Percentiles rank a stretch among this genome's conserved stretches.
Evolutionary conservation across 2,329 filamentous ascomycete species (phyloP).

Genomic region (Pestalotiopsis sp.): DNA sequence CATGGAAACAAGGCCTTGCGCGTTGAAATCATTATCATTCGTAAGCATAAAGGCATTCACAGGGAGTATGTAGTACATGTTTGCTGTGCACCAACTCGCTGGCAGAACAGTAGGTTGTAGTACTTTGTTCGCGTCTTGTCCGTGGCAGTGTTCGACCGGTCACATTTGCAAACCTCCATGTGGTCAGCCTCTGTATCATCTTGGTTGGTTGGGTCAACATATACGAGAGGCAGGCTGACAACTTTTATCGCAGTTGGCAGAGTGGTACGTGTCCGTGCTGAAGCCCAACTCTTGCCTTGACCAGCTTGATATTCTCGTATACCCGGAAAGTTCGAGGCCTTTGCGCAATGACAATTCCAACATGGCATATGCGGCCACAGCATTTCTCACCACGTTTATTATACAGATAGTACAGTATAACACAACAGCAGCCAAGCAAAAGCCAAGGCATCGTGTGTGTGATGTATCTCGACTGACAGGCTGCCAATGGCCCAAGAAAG

Average conservation of each 20-base stretch:
- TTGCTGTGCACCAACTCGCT: not conserved
- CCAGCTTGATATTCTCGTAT: not conserved
- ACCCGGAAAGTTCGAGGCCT: not conserved
- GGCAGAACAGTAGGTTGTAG: not conserved
- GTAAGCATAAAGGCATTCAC: not conserved
- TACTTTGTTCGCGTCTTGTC: not conserved
- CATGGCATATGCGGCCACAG: not conserved
- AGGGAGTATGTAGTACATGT: not conserved
- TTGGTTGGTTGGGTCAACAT: not conserved
- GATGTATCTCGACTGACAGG: not conserved
- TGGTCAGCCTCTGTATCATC: not conserved
- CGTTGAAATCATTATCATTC: not conserved
- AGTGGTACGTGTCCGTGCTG: not conserved
- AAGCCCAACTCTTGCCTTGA: not conserved
- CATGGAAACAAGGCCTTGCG: not conserved
- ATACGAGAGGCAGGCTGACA: not conserved
- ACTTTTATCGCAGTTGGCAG: not conserved
- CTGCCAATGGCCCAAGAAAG: not conserved
- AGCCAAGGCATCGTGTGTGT: not conserved
- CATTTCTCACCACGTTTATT: not conserved
- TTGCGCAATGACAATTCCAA: not conserved
- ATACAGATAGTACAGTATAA: not conserved
- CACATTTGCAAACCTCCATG: not conserved
- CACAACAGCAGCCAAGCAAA: not conserved
- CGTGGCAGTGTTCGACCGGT: constrained; percentile 2